Conservation (phyloP, 192 early-diverging fungal species). For the Backusella sp. region DNA sequence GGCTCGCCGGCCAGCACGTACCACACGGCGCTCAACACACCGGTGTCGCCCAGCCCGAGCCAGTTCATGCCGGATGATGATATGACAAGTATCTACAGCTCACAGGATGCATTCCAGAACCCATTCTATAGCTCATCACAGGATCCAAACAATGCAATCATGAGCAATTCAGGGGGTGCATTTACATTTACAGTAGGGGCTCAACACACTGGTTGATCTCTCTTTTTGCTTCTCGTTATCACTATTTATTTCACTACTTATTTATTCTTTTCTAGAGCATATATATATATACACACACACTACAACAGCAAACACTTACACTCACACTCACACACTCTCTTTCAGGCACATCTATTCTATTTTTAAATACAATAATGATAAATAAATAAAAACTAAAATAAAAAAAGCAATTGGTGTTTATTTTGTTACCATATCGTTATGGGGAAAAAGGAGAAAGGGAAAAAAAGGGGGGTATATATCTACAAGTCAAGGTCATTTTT, state of each 20-base stretch:
- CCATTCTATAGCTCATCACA: background rate
- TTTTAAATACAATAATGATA: background rate
- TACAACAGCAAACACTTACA: background rate
- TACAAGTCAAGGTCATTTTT: background rate
- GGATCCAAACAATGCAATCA: background rate
- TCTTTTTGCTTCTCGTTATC: background rate
- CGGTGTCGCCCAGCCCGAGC: constrained; percentile 49
- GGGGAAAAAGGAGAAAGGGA: too few species aligned
- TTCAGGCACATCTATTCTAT: background rate
- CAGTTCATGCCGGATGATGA: constrained; percentile 20
- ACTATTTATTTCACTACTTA: background rate
- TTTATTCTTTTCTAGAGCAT: background rate
- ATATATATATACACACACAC: background rate
- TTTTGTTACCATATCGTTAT: background rate
- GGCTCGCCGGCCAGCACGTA: constrained; percentile 34
- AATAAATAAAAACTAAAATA: background rate
- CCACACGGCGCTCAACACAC: constrained; percentile 52
- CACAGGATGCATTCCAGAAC: constrained; percentile 7
- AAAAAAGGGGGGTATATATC: background rate
- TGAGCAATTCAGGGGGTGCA: background rate
- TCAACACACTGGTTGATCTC: background rate
- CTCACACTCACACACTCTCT: background rate
- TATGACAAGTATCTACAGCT: constrained; percentile 15
- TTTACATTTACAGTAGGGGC: constrained; percentile 9
- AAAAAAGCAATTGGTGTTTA: background rate